Percentiles rank a stretch among this genome's conserved stretches.
These are phyloP conservation scores for Asclepias syriaca DNA, from an alignment of 257 asterid genomes.

Conservation along the genomic window DNA sequence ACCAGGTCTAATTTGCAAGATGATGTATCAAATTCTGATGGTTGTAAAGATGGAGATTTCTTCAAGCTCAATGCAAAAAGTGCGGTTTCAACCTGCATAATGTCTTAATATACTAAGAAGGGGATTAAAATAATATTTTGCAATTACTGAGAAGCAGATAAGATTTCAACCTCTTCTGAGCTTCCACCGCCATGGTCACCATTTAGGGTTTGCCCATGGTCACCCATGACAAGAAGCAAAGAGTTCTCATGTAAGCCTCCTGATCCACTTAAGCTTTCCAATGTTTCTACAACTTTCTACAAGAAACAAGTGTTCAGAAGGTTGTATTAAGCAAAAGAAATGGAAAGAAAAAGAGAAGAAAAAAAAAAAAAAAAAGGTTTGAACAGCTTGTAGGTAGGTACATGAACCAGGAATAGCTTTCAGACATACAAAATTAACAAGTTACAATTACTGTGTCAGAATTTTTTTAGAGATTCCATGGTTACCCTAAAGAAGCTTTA, in stretches of 20 bases:
- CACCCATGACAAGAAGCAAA: constrained; percentile 97
- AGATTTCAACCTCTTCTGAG: constrained; percentile 74
- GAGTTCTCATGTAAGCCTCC: constrained; percentile 93
- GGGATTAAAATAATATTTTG: neutral
- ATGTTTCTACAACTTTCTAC: constrained; percentile 64
- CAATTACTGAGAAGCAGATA: neutral
- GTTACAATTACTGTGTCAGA: neutral
- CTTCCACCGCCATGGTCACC: constrained; percentile 99
- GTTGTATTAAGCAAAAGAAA: constrained; percentile 2
- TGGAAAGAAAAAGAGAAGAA: too few relatives aligned
- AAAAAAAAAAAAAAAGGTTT: neutral
- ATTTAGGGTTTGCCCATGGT: constrained; percentile 93
- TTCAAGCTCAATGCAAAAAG: constrained; percentile 72
- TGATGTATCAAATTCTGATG: constrained; percentile 35
- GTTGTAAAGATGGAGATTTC: constrained; percentile 42
- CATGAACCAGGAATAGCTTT: neutral
- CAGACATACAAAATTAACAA: neutral
- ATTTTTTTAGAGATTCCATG: neutral
- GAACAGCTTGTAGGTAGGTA: neutral
- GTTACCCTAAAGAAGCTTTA: neutral
- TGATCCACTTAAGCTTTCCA: constrained; percentile 73
- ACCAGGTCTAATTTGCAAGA: constrained; percentile 69
- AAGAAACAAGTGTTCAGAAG: constrained; percentile 20
- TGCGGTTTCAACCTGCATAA: constrained; percentile 84
- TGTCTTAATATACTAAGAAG: constrained; percentile 13